A percentile compares a stretch with the other conserved stretches of the same genome.
phyloP scores from a whole-genome alignment of 257 asterid species.

The Gentiana macrophylla region DNA sequence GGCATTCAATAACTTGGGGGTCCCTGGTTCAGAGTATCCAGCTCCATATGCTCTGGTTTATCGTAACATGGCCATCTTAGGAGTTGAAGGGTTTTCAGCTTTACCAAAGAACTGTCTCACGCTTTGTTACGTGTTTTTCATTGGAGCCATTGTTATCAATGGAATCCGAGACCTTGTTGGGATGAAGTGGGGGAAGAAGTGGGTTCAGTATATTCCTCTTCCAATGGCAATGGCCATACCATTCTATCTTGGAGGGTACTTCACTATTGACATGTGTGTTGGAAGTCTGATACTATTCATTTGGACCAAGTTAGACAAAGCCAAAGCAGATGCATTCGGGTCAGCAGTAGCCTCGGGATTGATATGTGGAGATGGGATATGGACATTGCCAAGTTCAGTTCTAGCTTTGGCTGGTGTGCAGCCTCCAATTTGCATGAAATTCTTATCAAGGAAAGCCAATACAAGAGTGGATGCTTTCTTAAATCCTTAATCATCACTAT shows the following conservation, averaged over 20 bases:
- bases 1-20: slow-evolving; percentile 51
- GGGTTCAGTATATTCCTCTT: slow-evolving; percentile 59
- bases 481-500: slow-evolving; percentile 11
- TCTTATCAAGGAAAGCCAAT: slow-evolving; percentile 43
- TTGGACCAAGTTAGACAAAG: slow-evolving; percentile 56
- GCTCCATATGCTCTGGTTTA: slow-evolving; percentile 64
- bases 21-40: slow-evolving; percentile 43
- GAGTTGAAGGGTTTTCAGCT: slow-evolving; percentile 59
- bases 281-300: slow-evolving; percentile 72
- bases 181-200: slow-evolving; percentile 23
- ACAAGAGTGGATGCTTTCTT: slow-evolving; percentile 41
- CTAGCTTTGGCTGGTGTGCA: slow-evolving; percentile 58
- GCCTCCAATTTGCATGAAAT: slow-evolving; percentile 86
- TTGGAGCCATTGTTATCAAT: slow-evolving; percentile 50
- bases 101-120: slow-evolving; percentile 71
- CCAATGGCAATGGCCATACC: slow-evolving; percentile 99
- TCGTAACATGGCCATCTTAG: slow-evolving; percentile 76
- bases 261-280: slow-evolving; percentile 73
- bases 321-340: slow-evolving; percentile 72
- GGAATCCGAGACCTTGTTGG: slow-evolving; percentile 35
- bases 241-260: slow-evolving; percentile 66
- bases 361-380: slow-evolving; percentile 85
- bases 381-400: slow-evolving; percentile 68
- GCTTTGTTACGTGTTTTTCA: slow-evolving; percentile 51
- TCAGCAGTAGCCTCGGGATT: slow-evolving; percentile 88